phyloP scores from a whole-genome alignment of 331 rosid species.

The Rhamnella rubrinervis region DNA sequence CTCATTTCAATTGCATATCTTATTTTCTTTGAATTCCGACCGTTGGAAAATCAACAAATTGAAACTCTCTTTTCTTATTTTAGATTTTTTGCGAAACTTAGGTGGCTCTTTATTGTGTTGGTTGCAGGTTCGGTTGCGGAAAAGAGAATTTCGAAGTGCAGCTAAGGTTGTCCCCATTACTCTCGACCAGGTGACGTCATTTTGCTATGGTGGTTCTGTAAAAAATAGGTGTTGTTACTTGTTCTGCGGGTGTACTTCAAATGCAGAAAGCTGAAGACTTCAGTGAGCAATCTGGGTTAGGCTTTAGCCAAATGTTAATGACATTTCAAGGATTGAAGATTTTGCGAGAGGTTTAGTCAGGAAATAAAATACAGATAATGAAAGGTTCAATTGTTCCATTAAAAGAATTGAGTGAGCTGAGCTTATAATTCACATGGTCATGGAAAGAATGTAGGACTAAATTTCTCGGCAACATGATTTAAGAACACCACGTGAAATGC shows the following conservation, averaged over 20 bases:
- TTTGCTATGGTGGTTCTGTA: neutral
- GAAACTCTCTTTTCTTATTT: neutral
- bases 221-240: neutral
- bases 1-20: neutral
- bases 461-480: too few relatives aligned
- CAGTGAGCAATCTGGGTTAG: too few relatives aligned
- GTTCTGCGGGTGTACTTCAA: neutral
- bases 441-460: too few relatives aligned
- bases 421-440: too few relatives aligned
- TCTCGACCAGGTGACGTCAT: conserved; percentile 77
- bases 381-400: too few relatives aligned
- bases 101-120: neutral
- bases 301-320: too few relatives aligned
- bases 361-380: too few relatives aligned
- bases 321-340: too few relatives aligned
- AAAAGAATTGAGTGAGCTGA: too few relatives aligned
- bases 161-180: conserved; percentile 82
- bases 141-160: conserved; percentile 57
- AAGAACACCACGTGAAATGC: neutral
- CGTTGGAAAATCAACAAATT: neutral
- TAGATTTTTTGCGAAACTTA: neutral
- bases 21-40: neutral
- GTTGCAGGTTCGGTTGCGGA: conserved; percentile 69
- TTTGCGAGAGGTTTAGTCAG: too few relatives aligned
- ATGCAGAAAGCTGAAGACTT: neutral